Evolutionary conservation across 176 grass and related monocot genomes (phyloP).

Genomic region (Phragmites australis): DNA sequence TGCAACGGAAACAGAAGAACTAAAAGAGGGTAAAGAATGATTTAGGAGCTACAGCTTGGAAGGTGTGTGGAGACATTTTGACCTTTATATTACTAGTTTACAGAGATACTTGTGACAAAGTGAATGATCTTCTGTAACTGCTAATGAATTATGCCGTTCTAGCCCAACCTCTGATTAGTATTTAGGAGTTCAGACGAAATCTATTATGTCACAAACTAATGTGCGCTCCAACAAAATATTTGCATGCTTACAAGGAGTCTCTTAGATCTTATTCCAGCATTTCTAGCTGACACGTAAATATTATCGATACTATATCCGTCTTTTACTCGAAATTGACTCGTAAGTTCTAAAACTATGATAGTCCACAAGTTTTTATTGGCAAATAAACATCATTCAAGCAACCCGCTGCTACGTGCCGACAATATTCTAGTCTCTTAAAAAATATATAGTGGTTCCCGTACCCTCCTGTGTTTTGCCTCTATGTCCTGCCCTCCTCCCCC

Average conservation of each 20-base stretch:
- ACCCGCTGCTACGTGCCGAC: neutral
- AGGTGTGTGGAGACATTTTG: conserved; percentile 11
- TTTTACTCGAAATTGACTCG: neutral
- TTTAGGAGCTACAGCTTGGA: neutral
- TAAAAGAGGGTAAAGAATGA: conserved; percentile 7
- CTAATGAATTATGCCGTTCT: neutral
- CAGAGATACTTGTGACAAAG: neutral
- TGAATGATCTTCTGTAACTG: no score
- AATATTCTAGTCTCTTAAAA: neutral
- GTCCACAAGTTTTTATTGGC: neutral
- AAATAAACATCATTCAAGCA: neutral
- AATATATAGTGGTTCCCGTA: no score
- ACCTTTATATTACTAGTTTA: neutral
- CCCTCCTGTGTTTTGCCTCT: no score
- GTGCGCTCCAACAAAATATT: neutral
- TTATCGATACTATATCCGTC: neutral
- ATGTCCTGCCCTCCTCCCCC: no score
- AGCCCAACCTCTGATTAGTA: conserved; percentile 7
- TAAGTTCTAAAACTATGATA: neutral
- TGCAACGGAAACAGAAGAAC: neutral
- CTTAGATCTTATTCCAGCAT: neutral
- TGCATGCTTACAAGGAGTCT: conserved; percentile 5
- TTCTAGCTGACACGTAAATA: conserved; percentile 14
- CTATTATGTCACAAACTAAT: conserved; percentile 8
- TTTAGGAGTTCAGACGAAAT: conserved; percentile 8